These are phyloP conservation scores for Phytophthora idaei DNA, from an alignment of 352 stramenopile genomes.

Conservation along the genomic window DNA sequence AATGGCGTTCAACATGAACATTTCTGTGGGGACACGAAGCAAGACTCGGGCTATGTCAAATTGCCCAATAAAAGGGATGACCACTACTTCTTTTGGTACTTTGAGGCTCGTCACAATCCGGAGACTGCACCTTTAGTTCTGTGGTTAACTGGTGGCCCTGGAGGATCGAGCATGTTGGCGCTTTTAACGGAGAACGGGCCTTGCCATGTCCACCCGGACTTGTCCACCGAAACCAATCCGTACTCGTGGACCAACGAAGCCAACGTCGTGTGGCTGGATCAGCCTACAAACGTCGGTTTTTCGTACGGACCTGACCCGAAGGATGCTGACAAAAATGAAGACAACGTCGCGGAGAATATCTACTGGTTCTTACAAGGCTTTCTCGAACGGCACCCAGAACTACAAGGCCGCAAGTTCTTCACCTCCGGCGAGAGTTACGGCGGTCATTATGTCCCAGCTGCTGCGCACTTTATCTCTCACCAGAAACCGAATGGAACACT, in stretches of 20 bases:
- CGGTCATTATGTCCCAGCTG: constrained; percentile 61
- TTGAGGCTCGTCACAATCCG: constrained; percentile 53
- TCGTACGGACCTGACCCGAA: constrained; percentile 43
- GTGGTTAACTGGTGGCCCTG: constrained; percentile 69
- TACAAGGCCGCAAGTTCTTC: constrained; percentile 59
- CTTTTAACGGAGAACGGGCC: constrained; percentile 73
- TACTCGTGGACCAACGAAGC: constrained; percentile 68
- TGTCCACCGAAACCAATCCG: constrained; percentile 55
- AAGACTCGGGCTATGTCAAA: constrained; percentile 63
- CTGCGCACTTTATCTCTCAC: constrained; percentile 52
- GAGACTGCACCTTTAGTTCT: constrained; percentile 58
- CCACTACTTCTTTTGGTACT: constrained; percentile 83
- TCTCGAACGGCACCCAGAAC: constrained; percentile 62
- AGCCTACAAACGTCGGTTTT: constrained; percentile 62
- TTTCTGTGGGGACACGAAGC: constrained; percentile 55
- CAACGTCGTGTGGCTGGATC: constrained; percentile 80
- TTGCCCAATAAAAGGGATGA: constrained; percentile 70
- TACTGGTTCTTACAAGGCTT: constrained; percentile 74
- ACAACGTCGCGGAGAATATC: constrained; percentile 66
- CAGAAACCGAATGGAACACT: constrained; percentile 38
- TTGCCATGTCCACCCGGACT: constrained; percentile 53
- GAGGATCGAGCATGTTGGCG: constrained; percentile 65
- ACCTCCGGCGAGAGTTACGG: constrained; percentile 75
- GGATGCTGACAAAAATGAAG: constrained; percentile 49
- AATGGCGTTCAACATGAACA: constrained; percentile 29